A percentile compares a stretch with the other conserved stretches of the same genome.
Evolutionary conservation across 768 basidiomycete species (phyloP).

Genomic region (Cystobasidium tubakii): DNA sequence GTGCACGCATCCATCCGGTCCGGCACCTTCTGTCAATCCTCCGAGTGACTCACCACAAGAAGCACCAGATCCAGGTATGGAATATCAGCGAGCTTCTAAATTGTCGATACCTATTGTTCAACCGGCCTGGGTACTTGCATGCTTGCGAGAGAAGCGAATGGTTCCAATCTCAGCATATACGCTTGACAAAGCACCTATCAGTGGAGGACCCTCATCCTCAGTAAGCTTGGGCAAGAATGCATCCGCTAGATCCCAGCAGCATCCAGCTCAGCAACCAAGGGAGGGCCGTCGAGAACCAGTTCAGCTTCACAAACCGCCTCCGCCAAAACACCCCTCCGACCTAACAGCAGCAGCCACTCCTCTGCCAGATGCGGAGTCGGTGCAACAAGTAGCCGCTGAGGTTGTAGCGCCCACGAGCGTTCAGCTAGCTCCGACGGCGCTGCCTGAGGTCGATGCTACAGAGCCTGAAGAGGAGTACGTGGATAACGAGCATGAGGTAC

Average conservation of each 20-base stretch:
- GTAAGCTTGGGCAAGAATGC: not conserved
- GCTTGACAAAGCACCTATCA: slow-evolving; percentile 36
- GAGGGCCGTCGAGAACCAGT: not conserved
- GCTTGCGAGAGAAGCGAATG: slow-evolving; percentile 78
- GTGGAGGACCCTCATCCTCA: slow-evolving; percentile 10
- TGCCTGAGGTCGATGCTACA: not conserved
- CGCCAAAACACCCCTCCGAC: slow-evolving; percentile 6
- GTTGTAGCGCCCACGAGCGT: not conserved
- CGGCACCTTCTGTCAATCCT: slow-evolving; percentile 10
- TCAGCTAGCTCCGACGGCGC: not conserved
- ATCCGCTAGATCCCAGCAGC: slow-evolving; percentile 3
- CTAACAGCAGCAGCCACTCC: not conserved
- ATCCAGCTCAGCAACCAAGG: slow-evolving; percentile 2
- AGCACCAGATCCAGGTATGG: slow-evolving; percentile 62
- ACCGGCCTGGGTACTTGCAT: slow-evolving; percentile 89
- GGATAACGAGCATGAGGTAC: slow-evolving; percentile 6
- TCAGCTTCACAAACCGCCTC: slow-evolving; percentile 32
- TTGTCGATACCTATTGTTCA: slow-evolving; percentile 90
- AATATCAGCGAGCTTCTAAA: slow-evolving; percentile 91
- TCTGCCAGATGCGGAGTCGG: not conserved
- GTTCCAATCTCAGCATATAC: slow-evolving; percentile 76
- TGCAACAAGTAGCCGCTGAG: not conserved
- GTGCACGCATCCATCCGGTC: slow-evolving; percentile 73
- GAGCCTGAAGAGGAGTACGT: slow-evolving; percentile 2
- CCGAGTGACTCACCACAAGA: slow-evolving; percentile 4